A percentile compares a stretch with the other conserved stretches of the same genome.
These are phyloP conservation scores for Alliaria petiolata DNA, from an alignment of 345 rosid genomes.

Conservation along the genomic window DNA sequence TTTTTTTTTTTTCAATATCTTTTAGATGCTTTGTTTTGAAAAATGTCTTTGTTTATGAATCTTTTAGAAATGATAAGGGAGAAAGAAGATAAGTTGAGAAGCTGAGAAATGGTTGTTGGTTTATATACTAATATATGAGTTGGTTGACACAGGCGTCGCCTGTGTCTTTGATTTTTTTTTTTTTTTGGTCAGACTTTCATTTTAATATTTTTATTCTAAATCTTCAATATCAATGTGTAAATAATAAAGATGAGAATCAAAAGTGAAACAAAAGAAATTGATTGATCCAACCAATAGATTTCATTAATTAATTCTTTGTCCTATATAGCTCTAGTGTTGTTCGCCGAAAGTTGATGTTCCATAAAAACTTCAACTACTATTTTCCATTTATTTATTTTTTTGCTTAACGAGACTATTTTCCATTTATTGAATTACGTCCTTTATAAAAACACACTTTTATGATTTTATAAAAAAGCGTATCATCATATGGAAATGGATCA, in stretches of 20 bases:
- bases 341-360: not conserved
- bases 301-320: not conserved
- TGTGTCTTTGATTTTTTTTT: too few species aligned
- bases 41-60: not conserved
- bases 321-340: not conserved
- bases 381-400: too few species aligned
- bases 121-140: slow-evolving; percentile 23
- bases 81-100: slow-evolving; percentile 10
- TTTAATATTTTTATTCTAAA: not conserved
- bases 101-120: slow-evolving; percentile 26
- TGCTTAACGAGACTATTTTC: too few species aligned
- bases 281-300: slow-evolving; percentile 1
- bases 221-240: not conserved
- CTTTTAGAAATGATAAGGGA: slow-evolving; percentile 3
- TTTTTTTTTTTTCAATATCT: too few species aligned
- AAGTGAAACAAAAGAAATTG: not conserved
- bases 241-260: not conserved
- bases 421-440: slow-evolving; percentile 2
- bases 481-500: too few species aligned
- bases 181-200: too few species aligned
- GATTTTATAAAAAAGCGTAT: not conserved
- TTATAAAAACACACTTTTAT: not conserved
- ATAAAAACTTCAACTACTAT: not conserved
- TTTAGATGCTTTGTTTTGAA: not conserved
- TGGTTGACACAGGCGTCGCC: slow-evolving; percentile 26